These are phyloP conservation scores for Yamadazyma songkhlaensis DNA, from an alignment of 1,139 yeast genomes.

Conservation along the genomic window DNA sequence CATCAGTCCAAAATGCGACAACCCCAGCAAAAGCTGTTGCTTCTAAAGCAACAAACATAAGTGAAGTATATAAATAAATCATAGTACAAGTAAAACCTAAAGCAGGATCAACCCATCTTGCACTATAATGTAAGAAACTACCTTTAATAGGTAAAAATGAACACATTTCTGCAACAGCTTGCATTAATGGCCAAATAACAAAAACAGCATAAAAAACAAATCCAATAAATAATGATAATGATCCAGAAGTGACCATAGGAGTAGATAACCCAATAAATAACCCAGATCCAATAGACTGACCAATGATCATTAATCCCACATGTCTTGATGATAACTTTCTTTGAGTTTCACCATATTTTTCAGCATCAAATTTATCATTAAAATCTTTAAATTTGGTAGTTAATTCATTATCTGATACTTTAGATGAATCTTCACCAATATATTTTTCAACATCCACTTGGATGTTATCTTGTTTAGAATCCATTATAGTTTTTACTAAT, in stretches of 20 bases:
- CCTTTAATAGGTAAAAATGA: conserved; percentile 40
- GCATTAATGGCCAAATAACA: conserved; percentile 41
- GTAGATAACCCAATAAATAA: conserved; percentile 36
- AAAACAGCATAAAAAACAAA: conserved; percentile 32
- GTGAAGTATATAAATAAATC: conserved; percentile 34
- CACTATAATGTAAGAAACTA: conserved; percentile 34
- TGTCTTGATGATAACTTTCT: conserved; percentile 44
- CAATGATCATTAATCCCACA: conserved; percentile 48
- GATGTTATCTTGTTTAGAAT: conserved; percentile 3
- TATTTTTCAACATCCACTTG: conserved; percentile 24
- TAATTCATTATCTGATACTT: neutral
- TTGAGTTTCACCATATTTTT: conserved; percentile 33
- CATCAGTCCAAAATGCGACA: conserved; percentile 39
- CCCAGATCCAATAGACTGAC: conserved; percentile 53
- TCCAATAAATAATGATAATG: conserved; percentile 36
- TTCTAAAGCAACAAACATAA: conserved; percentile 39
- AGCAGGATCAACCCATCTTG: conserved; percentile 40
- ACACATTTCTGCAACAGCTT: conserved; percentile 40
- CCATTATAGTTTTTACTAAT: neutral
- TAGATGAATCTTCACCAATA: conserved; percentile 1
- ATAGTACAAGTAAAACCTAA: conserved; percentile 38
- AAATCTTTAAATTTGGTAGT: conserved; percentile 29
- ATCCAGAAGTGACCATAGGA: conserved; percentile 35
- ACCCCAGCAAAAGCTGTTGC: conserved; percentile 35
- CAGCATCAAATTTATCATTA: conserved; percentile 27